These are phyloP conservation scores for Cerioporus squamosus DNA, from an alignment of 1,284 basidiomycete species.

Conservation along the genomic window DNA sequence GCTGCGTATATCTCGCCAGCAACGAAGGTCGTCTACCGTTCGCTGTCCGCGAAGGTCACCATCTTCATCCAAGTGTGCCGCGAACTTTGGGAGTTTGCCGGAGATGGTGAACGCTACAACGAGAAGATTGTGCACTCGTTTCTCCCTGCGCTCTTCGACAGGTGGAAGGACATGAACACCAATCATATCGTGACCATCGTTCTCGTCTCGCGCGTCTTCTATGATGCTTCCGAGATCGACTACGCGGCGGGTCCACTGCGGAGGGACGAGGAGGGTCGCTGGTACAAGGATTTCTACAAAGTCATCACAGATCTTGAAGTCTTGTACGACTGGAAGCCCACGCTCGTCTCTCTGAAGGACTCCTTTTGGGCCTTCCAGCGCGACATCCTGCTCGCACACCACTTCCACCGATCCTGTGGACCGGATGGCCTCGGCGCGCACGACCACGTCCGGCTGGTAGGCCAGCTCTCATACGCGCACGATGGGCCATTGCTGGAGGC, in stretches of 20 bases:
- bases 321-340: slow-evolving; percentile 85
- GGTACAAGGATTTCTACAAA: slow-evolving; percentile 97
- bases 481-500: slow-evolving; percentile 96
- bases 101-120: slow-evolving; percentile 94
- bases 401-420: slow-evolving; percentile 69
- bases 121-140: slow-evolving; percentile 97
- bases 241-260: slow-evolving; percentile 79
- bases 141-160: slow-evolving; percentile 82
- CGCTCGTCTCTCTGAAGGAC: slow-evolving; percentile 85
- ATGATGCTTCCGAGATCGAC: slow-evolving; percentile 82
- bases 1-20: slow-evolving; percentile 82
- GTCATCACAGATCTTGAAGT: slow-evolving; percentile 94
- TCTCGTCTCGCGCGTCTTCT: slow-evolving; percentile 93
- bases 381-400: slow-evolving; percentile 86
- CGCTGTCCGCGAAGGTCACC: slow-evolving; percentile 88
- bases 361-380: slow-evolving; percentile 89
- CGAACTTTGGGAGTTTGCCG: slow-evolving; percentile 97
- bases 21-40: slow-evolving; percentile 91
- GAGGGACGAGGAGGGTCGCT: slow-evolving; percentile 71
- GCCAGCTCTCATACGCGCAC: slow-evolving; percentile 85
- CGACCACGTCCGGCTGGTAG: slow-evolving; percentile 73
- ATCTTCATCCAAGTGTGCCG: slow-evolving; percentile 96
- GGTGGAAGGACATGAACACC: slow-evolving; percentile 83
- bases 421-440: slow-evolving; percentile 35
- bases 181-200: slow-evolving; percentile 96